Conservation (phyloP, 768 basidiomycete species). For the Kondoa subrosea region DNA sequence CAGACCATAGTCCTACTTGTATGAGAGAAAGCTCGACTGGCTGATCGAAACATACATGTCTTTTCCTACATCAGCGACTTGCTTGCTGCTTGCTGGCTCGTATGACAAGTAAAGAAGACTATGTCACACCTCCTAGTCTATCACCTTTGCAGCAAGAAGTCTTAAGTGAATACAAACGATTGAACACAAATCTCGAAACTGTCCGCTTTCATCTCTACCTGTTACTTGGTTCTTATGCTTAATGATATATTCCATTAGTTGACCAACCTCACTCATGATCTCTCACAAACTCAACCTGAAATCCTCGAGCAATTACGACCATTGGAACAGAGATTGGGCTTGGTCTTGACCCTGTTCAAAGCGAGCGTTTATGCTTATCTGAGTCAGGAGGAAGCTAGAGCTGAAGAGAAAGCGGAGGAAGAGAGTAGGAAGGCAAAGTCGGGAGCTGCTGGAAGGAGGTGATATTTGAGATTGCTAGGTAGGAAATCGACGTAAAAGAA, state of each 20-base stretch:
- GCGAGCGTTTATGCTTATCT: slow-evolving; percentile 18
- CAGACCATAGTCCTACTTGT: not conserved
- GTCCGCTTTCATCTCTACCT: slow-evolving; percentile 9
- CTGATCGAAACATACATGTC: not conserved
- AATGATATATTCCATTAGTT: slow-evolving; percentile 42
- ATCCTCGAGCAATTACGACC: slow-evolving; percentile 58
- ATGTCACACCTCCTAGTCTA: not conserved
- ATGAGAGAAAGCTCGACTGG: not conserved
- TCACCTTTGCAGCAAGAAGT: slow-evolving; percentile 15
- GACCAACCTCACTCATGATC: slow-evolving; percentile 47
- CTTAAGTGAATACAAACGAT: slow-evolving; percentile 15
- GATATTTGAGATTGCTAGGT: not conserved
- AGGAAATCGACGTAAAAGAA: not conserved
- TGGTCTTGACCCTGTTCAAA: slow-evolving; percentile 93
- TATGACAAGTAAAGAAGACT: too few species aligned
- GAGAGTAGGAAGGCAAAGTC: not conserved
- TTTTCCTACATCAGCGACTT: not conserved
- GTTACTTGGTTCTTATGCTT: not conserved
- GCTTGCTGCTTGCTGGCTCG: too few species aligned
- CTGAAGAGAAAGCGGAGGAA: slow-evolving; percentile 9
- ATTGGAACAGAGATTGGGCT: slow-evolving; percentile 83
- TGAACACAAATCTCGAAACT: slow-evolving; percentile 19
- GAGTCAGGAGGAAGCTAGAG: slow-evolving; percentile 12
- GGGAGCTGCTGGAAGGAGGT: not conserved
- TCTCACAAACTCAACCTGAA: slow-evolving; percentile 56